Percentiles rank a stretch among this genome's conserved stretches.
These are phyloP conservation scores for Termitomyces bulborhizus DNA, from an alignment of 768 basidiomycete genomes.

Conservation along the genomic window DNA sequence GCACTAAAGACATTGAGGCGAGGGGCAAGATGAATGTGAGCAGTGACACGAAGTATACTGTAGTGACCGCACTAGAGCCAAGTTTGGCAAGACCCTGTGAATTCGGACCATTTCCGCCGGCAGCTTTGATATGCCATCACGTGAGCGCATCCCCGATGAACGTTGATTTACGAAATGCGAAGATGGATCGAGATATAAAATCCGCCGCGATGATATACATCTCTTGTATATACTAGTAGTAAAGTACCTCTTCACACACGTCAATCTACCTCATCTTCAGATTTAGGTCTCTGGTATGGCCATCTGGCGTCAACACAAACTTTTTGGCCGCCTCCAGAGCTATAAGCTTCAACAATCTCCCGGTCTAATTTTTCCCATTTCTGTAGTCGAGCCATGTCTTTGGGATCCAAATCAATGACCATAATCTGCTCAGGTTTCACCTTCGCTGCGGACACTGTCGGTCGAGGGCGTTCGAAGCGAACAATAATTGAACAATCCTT, in stretches of 20 bases:
- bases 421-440: slow-evolving; percentile 35
- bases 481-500: slow-evolving; percentile 83
- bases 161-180: not conserved
- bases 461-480: slow-evolving; percentile 25
- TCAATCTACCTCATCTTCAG: not conserved
- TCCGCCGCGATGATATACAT: not conserved
- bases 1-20: slow-evolving; percentile 10
- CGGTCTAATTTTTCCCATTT: slow-evolving; percentile 74
- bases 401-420: slow-evolving; percentile 85
- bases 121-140: not conserved
- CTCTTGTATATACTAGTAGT: not conserved
- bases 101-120: slow-evolving; percentile 18
- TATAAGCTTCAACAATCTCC: slow-evolving; percentile 51
- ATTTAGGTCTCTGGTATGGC: not conserved
- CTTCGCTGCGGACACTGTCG: slow-evolving; percentile 9
- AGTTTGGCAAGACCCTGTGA: not conserved
- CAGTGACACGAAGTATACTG: not conserved
- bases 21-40: not conserved
- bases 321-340: slow-evolving; percentile 17
- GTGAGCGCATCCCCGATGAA: not conserved
- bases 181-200: not conserved
- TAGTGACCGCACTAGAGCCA: not conserved
- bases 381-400: slow-evolving; percentile 54
- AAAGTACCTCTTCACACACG: not conserved
- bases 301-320: slow-evolving; percentile 25